A percentile compares a stretch with the other conserved stretches of the same genome.
phyloP scores from a whole-genome alignment of 2,329 filamentous ascomycete species.

The Aotearoamyces nothofagi region DNA sequence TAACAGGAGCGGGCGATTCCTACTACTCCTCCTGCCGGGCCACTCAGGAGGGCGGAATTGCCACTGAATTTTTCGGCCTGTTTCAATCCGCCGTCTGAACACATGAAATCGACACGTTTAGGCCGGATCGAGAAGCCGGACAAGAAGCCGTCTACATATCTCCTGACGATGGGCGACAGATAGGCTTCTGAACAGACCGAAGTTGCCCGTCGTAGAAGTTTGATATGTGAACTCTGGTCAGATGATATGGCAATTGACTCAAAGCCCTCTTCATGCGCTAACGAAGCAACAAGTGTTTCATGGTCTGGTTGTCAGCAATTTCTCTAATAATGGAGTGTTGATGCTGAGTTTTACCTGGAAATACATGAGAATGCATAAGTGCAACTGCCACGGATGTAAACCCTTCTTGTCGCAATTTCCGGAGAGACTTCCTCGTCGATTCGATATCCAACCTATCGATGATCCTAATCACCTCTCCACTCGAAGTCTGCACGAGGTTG shows the following conservation, averaged over 20 bases:
- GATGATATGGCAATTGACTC: conserved; percentile 47
- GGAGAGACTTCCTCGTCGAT: conserved; percentile 22
- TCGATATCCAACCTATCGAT: conserved; percentile 36
- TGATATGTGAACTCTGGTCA: conserved; percentile 57
- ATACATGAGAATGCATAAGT: conserved; percentile 54
- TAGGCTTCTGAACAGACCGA: conserved; percentile 55
- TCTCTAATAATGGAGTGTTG: too few relatives aligned
- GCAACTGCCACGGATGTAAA: conserved; percentile 48
- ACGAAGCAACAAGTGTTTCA: conserved; percentile 40
- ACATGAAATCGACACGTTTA: conserved; percentile 55
- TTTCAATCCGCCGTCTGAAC: conserved; percentile 22
- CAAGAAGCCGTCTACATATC: conserved; percentile 48
- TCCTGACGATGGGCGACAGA: conserved; percentile 48
- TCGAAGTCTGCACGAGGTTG: conserved; percentile 42
- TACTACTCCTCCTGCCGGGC: conserved; percentile 50
- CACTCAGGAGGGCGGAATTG: conserved; percentile 45
- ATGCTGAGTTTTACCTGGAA: too few relatives aligned
- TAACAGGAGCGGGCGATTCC: conserved; percentile 53
- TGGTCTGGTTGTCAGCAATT: conserved; percentile 49
- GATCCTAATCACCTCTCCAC: conserved; percentile 48
- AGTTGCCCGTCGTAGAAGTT: conserved; percentile 48
- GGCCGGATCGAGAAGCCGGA: conserved; percentile 53
- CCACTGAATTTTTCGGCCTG: conserved; percentile 43
- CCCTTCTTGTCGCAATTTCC: conserved; percentile 39
- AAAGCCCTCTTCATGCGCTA: conserved; percentile 48